Evolutionary conservation across 805 yeast species (phyloP), one percentile per base, ranked within the genome.

Genomic region (Scheffersomyces ergatensis): DNA sequence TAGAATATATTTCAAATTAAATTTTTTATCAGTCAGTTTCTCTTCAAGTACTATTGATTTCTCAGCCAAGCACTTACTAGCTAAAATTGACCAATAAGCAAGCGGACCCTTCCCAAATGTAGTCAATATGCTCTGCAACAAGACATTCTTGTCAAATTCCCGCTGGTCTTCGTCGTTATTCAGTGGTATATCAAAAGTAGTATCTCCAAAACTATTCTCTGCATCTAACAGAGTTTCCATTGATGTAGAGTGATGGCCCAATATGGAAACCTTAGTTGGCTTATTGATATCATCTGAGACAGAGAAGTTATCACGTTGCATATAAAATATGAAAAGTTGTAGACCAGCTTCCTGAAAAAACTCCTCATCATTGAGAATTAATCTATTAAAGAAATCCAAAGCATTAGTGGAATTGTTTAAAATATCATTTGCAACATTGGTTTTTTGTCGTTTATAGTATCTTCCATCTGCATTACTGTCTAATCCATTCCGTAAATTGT

Each of bases 361-460:
- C 11, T 5, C 18, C 5, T 14, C 18, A 29, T 29, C 32, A 8
- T n/a, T 5, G 3, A 14, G 15, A 1, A 67, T 43, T 30, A 72
- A 48, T 3, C 57, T 56, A 24, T 55, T 37, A 17, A 58, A 45
- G 23, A 67, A 58, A 6, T 54, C 56, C 1, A 58, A 48, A 0
- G 49, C 30, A n/a, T 41, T 45, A n/a, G 53, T 31, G 6, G 63
- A 42, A 3, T 50, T 43, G 1, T 34, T 8, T 26, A 65, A 43
- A 0, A 60, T 37, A 1, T 53, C 59, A 9, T 45, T 38, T 11
- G 60, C 52, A 3, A 39, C 20, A 17, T 41, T 58, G 20, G 61
- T 33, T 33, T 53, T 66, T 43, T 65, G 69, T 14, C 65, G 55
- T 38, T 62, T 62, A 15, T 30, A 36, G 15, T 6, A 15, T 5